Base-by-base conservation (phyloP, 257 asterid species). In the Hygrophila difformis region DNA sequence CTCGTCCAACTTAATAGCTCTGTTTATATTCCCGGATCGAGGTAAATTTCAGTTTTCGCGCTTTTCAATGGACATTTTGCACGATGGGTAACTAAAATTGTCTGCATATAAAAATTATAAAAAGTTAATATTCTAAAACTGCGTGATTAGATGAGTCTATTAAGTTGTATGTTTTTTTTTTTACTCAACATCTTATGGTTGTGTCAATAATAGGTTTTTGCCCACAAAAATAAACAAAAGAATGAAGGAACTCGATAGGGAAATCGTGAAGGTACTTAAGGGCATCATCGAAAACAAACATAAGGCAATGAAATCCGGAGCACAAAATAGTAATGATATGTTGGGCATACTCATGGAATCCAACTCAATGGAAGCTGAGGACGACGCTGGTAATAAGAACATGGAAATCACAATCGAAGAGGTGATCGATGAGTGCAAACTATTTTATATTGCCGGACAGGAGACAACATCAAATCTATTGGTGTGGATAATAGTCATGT, bases 371-470 rank as follows among this genome's bases (percentile, higher is more conserved):
- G 73, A 68, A 51, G 49, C 57, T 6, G 18, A 61, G 52, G 63
- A 69, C 48, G 26, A 31, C 15, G 63, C 65, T 3, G 54, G 45
- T 17, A 47, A 16, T 2, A 34, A 49, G 8, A 15, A 45, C 1
- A 4, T 9, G 34, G 81, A 77, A 0, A 51, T 74, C 56, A 70
- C 60, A 15, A 66, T 35, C 17, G 68, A 66, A 20, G 77, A 74
- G 28, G 64, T 74, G 44, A 62, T 74, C 22, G 75, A 64, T 18
- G 75, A 74, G 24, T 70, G 82, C 67, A 67, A 70, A 49, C 0
- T 48, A 0, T 68, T 73, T 58, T 65, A 68, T 22, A 62, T 73
- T 44, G 74, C 77, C 33, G 81, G 78, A 10, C 82, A 74, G 55
- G 82, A 70, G 39, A 63, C 58, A 18, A 48, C 75, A 1, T 63